Evolutionary conservation across 306 rosid species (phyloP).

Genomic region (Sophora flavescens): DNA sequence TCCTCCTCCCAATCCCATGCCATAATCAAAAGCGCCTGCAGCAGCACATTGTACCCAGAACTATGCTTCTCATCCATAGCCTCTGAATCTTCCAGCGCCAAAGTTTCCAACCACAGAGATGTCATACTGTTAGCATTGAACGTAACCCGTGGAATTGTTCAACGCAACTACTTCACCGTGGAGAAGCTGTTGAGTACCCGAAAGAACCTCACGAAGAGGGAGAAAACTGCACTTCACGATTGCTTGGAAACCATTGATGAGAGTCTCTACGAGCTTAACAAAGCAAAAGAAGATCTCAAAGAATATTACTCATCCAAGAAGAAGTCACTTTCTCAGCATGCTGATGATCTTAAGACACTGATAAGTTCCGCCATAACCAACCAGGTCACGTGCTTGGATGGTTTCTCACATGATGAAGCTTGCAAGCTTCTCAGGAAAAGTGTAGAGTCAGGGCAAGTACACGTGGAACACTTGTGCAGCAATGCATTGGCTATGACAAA

Average conservation of each 20-base stretch:
- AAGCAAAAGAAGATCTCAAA: constrained; percentile 51
- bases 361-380: constrained; percentile 79
- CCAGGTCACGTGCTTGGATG: constrained; percentile 79
- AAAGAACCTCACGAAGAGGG: constrained; percentile 52
- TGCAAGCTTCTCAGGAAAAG: constrained; percentile 50
- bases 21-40: constrained; percentile 64
- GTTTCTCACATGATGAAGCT: constrained; percentile 66
- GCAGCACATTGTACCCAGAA: constrained; percentile 66
- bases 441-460: constrained; percentile 48
- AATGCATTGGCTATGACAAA: constrained; percentile 74
- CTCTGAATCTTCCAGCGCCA: constrained; percentile 25
- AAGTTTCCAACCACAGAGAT: constrained; percentile 49
- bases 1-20: constrained; percentile 50
- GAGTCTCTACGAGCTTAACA: constrained; percentile 63
- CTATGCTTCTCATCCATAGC: constrained; percentile 65
- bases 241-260: constrained; percentile 75
- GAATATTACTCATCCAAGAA: constrained; percentile 53
- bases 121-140: constrained; percentile 57
- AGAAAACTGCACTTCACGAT: constrained; percentile 66
- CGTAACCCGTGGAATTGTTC: constrained; percentile 52
- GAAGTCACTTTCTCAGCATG: constrained; percentile 53
- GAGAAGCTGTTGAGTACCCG: constrained; percentile 43
- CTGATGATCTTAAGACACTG: constrained; percentile 71
- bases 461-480: constrained; percentile 67
- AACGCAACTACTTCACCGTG: constrained; percentile 51